Percentiles rank a stretch among this genome's conserved stretches.
These are phyloP conservation scores for Pseudocercospora cruenta DNA, from an alignment of 2,329 filamentous ascomycete genomes.

Conservation along the genomic window DNA sequence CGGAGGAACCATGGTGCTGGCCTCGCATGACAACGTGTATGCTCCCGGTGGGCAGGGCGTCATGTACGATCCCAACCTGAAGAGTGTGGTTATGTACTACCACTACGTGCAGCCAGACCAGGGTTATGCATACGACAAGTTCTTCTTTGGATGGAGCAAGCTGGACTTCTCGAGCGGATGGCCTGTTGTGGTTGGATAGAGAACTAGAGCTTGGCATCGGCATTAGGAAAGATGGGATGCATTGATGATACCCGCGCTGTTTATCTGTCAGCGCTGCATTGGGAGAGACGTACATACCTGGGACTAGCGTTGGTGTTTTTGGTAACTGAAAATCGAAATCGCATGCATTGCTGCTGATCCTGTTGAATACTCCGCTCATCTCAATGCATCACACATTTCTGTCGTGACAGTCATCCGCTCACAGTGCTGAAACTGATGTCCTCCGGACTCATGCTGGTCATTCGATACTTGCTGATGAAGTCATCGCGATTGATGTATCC, in stretches of 20 bases:
- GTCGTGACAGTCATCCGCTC: not conserved
- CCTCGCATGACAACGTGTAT: conserved; percentile 64
- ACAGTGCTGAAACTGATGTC: conserved; percentile 39
- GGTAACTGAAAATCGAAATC: not conserved
- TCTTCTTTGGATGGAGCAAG: conserved; percentile 33
- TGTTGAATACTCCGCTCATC: not conserved
- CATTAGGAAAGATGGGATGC: not conserved
- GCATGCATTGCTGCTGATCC: conserved; percentile 3
- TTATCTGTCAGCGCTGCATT: not conserved
- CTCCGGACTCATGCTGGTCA: conserved; percentile 62
- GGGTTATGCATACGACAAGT: conserved; percentile 28
- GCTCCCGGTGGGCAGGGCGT: conserved; percentile 68
- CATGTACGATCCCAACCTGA: conserved; percentile 50
- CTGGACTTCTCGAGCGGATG: conserved; percentile 29
- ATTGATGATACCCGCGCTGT: conserved; percentile 6
- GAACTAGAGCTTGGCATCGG: not conserved
- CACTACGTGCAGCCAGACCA: conserved; percentile 51
- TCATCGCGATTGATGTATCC: conserved; percentile 85
- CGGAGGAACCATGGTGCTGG: conserved; percentile 64
- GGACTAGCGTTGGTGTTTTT: not conserved
- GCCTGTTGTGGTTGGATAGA: conserved; percentile 25
- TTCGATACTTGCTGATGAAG: conserved; percentile 74
- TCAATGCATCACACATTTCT: not conserved
- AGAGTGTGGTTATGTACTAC: conserved; percentile 64
- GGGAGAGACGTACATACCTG: not conserved